Evolutionary conservation across 2,329 filamentous ascomycete genomes (phyloP).

Genomic region (Diaporthe caulivora): DNA sequence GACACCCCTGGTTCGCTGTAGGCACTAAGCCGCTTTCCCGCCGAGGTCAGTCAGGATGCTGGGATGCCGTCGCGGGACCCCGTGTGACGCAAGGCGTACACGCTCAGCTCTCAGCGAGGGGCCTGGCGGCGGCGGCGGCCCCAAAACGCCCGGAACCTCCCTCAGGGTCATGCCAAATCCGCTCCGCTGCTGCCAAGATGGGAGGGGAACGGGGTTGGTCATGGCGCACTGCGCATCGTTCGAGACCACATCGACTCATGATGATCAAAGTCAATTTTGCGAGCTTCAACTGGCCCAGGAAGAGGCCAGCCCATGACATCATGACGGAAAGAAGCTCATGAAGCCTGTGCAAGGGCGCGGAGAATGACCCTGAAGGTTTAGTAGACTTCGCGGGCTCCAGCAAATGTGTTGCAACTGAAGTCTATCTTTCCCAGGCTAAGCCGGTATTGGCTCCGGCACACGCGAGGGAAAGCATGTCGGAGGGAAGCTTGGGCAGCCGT

Average conservation of each 20-base stretch:
- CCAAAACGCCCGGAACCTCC: conserved; percentile 3
- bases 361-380: conserved; percentile 24
- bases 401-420: conserved; percentile 26
- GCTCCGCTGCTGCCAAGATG: conserved; percentile 31
- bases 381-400: conserved; percentile 27
- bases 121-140: not conserved
- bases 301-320: not conserved
- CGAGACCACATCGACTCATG: conserved; percentile 6
- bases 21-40: not conserved
- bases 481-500: not conserved
- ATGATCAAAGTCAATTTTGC: conserved; percentile 22
- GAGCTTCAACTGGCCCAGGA: not conserved
- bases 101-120: not conserved
- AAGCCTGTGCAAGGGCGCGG: not conserved
- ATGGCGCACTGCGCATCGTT: not conserved
- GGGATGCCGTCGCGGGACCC: conserved; percentile 4
- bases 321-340: conserved; percentile 15
- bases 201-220: not conserved
- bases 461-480: conserved; percentile 21
- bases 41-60: not conserved
- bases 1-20: not conserved
- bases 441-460: conserved; percentile 13
- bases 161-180: conserved; percentile 13
- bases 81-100: not conserved
- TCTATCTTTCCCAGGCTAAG: conserved; percentile 20